phyloP scores from a whole-genome alignment of 371 early-diverging fungal species.

The Circinella minor region DNA sequence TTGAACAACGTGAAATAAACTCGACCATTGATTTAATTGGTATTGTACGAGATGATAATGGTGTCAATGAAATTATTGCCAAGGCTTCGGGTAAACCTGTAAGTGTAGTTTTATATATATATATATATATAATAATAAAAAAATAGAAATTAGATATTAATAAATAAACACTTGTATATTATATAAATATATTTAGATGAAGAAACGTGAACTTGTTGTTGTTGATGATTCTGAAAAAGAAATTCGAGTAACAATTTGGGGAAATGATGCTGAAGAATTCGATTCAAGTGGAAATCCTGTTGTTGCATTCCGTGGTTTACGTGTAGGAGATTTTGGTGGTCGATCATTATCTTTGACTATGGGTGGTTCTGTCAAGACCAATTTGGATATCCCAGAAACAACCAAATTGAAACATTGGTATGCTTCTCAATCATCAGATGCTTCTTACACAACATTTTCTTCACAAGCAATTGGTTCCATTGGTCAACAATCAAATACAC shows the following conservation, averaged over 20 bases:
- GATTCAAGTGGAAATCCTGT: constrained; percentile 59
- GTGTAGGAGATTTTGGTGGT: constrained; percentile 89
- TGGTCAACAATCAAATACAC: constrained; percentile 21
- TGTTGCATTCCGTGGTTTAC: constrained; percentile 81
- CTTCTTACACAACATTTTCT: constrained; percentile 14
- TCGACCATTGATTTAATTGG: constrained; percentile 76
- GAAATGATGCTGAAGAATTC: constrained; percentile 77
- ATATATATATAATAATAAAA: not conserved
- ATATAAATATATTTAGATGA: constrained; percentile 45
- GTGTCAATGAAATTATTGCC: constrained; percentile 65
- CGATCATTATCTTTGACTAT: constrained; percentile 70
- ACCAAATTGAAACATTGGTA: constrained; percentile 90
- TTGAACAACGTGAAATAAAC: constrained; percentile 71
- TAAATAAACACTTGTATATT: too few species aligned
- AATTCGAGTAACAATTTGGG: constrained; percentile 94
- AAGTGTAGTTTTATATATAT: constrained; percentile 20
- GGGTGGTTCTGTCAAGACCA: constrained; percentile 59
- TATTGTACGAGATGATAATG: constrained; percentile 74
- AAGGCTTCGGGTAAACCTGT: constrained; percentile 74
- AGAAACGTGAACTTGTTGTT: constrained; percentile 85
- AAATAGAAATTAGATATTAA: not conserved
- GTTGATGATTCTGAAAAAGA: constrained; percentile 79
- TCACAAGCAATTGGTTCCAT: constrained; percentile 8
- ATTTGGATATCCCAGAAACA: constrained; percentile 89
- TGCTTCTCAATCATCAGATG: constrained; percentile 15